phyloP scores from a whole-genome alignment of 768 basidiomycete genomes.

The Boletus sensibilis region DNA sequence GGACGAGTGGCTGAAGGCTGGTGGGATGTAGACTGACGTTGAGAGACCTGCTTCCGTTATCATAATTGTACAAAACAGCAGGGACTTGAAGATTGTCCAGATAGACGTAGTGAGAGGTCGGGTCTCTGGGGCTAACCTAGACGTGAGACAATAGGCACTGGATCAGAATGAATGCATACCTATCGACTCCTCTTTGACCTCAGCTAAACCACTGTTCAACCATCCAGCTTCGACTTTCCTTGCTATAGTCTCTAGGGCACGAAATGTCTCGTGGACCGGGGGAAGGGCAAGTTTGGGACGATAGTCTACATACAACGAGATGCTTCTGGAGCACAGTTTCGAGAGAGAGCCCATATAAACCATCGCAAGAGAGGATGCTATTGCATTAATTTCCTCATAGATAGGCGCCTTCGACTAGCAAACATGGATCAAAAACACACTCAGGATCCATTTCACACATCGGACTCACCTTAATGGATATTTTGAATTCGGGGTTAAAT shows the following conservation, averaged over 20 bases:
- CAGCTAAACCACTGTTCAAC: conserved; percentile 39
- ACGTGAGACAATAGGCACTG: conserved; percentile 3
- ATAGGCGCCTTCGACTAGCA: conserved; percentile 35
- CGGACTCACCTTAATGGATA: conserved; percentile 18
- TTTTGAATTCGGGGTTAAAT: conserved; percentile 15
- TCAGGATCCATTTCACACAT: background rate
- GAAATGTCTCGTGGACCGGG: conserved; percentile 29
- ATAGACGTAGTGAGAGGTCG: conserved; percentile 46
- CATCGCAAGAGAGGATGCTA: conserved; percentile 39
- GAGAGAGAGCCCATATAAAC: conserved; percentile 40
- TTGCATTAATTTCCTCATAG: conserved; percentile 32
- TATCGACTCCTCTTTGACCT: conserved; percentile 20
- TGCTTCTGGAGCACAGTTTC: conserved; percentile 36
- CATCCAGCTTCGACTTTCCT: conserved; percentile 48
- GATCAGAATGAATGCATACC: conserved; percentile 35
- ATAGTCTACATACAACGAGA: conserved; percentile 37
- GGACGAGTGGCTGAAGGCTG: conserved; percentile 38
- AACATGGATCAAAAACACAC: conserved; percentile 3
- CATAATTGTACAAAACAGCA: conserved; percentile 75
- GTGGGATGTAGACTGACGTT: conserved; percentile 51
- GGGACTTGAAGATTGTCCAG: conserved; percentile 71
- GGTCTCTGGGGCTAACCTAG: conserved; percentile 41
- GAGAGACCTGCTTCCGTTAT: conserved; percentile 61
- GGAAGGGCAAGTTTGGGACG: conserved; percentile 31
- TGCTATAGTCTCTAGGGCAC: conserved; percentile 36